Evolutionary conservation across 2,329 filamentous ascomycete genomes (phyloP), one percentile per base, ranked within the genome.

Genomic region (Fusarium sp.): DNA sequence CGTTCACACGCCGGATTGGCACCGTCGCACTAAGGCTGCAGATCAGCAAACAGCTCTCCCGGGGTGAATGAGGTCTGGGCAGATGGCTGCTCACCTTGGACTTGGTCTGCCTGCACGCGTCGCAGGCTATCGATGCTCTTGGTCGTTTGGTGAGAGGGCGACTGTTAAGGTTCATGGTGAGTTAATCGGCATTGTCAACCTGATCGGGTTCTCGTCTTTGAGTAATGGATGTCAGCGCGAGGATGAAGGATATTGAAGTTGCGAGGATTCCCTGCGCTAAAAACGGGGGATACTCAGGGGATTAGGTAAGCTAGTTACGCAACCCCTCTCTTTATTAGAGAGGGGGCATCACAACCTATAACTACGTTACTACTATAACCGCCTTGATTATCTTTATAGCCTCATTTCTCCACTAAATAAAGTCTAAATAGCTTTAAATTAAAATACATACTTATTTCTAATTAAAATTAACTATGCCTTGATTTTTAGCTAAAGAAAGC

Each of bases 91-190:
- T 60, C 62, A 78, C 77, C 65, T 76, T 79, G 58, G 76, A 77
- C 67, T 79, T 79, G 39, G 72, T 76, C 41, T 73, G 71, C 35
- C 76, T 64, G 50, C 77, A 78, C 2, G 64, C 50, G 59, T 74
- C 75, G 65, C 77, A 78, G 18, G 77, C 77, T 29, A 75, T 68
- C 20, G 72, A 69, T 18, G 76, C 77, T 43, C 77, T 66, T 14
- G 71, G 68, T 22, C 77, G 68, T 60, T 69, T 78, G n/a, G 69
- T 71, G 50, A 79, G 45, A 6, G 74, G 73, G 41, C 72, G 73
- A 54, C 43, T 61, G 43, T 48, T 39, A 20, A 66, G 61, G 18
- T 76, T 57, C 73, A 76, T 77, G 58, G 16, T n/a, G 22, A 29
- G 29, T 48, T 31, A 7, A 29, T 33, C 41, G n/a, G 22, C 43